phyloP scores from a whole-genome alignment of 208 protist species.

The Herpetomonas tarakana region DNA sequence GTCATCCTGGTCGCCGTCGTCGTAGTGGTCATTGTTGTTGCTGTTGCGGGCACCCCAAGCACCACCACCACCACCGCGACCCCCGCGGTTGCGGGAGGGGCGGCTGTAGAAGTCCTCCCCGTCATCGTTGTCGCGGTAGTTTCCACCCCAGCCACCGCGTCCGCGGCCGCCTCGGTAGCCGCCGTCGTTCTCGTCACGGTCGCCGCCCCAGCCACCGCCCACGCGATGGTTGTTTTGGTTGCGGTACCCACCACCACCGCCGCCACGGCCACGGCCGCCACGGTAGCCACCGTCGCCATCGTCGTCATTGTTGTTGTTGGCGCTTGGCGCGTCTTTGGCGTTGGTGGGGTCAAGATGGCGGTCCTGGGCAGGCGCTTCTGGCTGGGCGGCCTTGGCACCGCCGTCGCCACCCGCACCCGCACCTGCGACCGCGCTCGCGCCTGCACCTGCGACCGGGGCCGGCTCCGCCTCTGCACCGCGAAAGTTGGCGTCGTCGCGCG shows the following conservation, averaged over 20 bases:
- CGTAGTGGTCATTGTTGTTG: conserved; percentile 5
- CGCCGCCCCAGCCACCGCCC: conserved; percentile 1
- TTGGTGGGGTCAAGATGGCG: too few relatives aligned
- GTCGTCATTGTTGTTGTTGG: conserved; percentile 4
- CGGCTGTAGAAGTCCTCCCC: conserved; percentile 8
- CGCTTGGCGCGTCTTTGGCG: too few relatives aligned
- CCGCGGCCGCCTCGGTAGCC: conserved; percentile 12
- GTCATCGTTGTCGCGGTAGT: conserved; percentile 23
- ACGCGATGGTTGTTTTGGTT: neutral
- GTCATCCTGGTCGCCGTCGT: conserved; percentile 6
- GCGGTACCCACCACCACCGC: conserved; percentile 4
- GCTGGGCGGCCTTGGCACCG: neutral
- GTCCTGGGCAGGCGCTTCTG: too few relatives aligned
- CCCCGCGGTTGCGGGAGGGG: neutral
- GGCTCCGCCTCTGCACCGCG: too few relatives aligned
- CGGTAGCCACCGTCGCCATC: neutral
- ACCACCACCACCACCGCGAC: conserved; percentile 9
- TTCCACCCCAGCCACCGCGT: conserved; percentile 9
- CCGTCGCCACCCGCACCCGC: neutral
- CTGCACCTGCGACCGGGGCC: conserved; percentile 7
- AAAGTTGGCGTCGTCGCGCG: too few relatives aligned
- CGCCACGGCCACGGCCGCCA: conserved; percentile 5
- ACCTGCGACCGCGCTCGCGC: conserved; percentile 8
- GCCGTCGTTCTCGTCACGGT: conserved; percentile 6
- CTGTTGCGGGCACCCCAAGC: conserved; percentile 10